Conservation (phyloP, 257 asterid species). For the Penstemon barbatus region DNA sequence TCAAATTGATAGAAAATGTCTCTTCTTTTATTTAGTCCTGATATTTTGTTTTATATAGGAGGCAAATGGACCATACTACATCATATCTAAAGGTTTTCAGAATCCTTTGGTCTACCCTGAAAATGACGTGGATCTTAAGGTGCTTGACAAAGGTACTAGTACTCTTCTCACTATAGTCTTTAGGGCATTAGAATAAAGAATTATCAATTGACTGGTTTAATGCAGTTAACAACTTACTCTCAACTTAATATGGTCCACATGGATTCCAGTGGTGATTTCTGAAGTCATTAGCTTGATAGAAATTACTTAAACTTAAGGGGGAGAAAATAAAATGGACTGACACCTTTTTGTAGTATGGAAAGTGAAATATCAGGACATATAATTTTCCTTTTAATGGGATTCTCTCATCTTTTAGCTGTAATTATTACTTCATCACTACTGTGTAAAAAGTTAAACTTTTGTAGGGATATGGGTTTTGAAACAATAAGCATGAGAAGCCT, state of each 20-base stretch:
- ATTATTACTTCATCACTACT: background rate
- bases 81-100: constrained; percentile 62
- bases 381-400: constrained; percentile 6
- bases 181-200: background rate
- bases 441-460: background rate
- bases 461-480: constrained; percentile 8
- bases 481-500: constrained; percentile 4
- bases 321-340: constrained; percentile 1
- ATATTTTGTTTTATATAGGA: constrained; percentile 35
- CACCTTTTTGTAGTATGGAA: background rate
- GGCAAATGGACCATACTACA: constrained; percentile 47
- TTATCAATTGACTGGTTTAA: constrained; percentile 18
- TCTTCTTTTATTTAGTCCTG: background rate
- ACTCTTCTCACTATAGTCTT: constrained; percentile 6
- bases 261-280: constrained; percentile 24
- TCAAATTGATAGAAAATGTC: constrained; percentile 7
- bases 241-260: constrained; percentile 17
- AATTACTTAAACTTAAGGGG: constrained; percentile 18
- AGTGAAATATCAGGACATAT: constrained; percentile 8
- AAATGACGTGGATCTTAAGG: constrained; percentile 46
- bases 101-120: constrained; percentile 53
- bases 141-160: constrained; percentile 65
- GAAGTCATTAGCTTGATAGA: constrained; percentile 16
- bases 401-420: constrained; percentile 19
- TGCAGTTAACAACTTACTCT: constrained; percentile 16